Conservation (phyloP, 2,329 filamentous ascomycete genomes). For the Xylaria sp. region DNA sequence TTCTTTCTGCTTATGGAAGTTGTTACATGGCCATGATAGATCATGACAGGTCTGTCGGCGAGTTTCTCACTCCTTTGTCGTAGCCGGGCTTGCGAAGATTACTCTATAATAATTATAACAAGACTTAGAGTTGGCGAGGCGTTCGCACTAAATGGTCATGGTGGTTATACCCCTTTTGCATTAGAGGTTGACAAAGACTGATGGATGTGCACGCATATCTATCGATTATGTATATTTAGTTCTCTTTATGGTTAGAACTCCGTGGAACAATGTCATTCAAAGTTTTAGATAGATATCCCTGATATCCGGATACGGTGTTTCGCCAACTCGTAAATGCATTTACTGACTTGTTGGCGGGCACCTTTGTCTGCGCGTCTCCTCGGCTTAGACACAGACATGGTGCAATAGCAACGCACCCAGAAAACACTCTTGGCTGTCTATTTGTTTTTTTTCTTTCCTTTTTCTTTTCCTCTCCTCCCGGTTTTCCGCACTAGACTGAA, state of each 20-base stretch:
- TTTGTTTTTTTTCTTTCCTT: background rate
- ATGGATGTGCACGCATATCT: background rate
- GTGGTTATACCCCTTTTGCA: conserved; percentile 18
- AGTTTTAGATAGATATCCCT: background rate
- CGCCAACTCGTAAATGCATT: background rate
- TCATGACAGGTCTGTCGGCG: background rate
- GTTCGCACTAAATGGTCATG: background rate
- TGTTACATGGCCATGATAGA: background rate
- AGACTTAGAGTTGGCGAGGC: background rate
- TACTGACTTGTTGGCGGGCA: background rate
- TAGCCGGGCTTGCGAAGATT: background rate
- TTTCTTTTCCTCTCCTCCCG: background rate
- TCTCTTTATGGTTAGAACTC: background rate
- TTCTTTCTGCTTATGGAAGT: background rate
- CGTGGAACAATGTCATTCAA: background rate
- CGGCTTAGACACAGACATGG: background rate
- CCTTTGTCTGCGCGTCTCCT: conserved; percentile 12
- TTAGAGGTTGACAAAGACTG: background rate
- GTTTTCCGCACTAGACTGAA: background rate
- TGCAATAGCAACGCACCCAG: background rate
- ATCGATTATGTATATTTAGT: background rate
- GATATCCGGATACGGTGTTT: conserved; percentile 9
- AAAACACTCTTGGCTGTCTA: background rate
- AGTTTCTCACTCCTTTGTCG: background rate
- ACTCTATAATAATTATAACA: background rate